Evolutionary conservation across 768 basidiomycete species (phyloP), one percentile per base, ranked within the genome.

Genomic region (Kwoniella pini): DNA sequence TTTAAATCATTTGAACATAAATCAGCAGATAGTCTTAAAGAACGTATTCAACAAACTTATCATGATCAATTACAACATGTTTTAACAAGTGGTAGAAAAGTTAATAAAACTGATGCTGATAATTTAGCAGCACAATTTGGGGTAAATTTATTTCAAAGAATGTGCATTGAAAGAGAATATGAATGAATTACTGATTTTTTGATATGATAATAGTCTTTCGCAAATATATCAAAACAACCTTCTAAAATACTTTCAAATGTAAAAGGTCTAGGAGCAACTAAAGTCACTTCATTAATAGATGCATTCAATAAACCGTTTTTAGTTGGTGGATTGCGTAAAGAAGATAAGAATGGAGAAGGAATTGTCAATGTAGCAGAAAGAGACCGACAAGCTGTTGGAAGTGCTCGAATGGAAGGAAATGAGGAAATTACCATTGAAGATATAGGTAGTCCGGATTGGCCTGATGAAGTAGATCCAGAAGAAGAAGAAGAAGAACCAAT

Each of bases 21-120:
- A 70, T 85, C 92, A 10, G 93, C 95, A 7, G 87, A 91, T 73
- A 81, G 93, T 72, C 94, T 99, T 81, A 95, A 93, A 77, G 96
- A 98, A 75, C 88, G 48, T 43, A 82, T 90, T 27, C 92, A 96
- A 77, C 91, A 93, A 66, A 88, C 91, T 69, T 91, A 96, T 71
- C 80, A 83, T 64, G 86, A 91, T 7, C 83, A 92, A 70, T 78
- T 98, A 13, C 88, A 89, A 57, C 85, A 85, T 19, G 84, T 90
- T 0, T 82, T 99, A 26, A 98, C 95, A 1, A 86, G 85, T 65
- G 90, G 98, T 70, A 88, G 85, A 73, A 91, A 90, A 68, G 91
- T 99, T 63, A 98, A 98, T 80, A 96, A 95, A 82, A 98, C 95
- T 3, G 96, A 99, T 70, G 91, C 94, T 1, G 87, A 91, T 79